Conservation (phyloP, 2,329 filamentous ascomycete species). For the Shiraia sp. region DNA sequence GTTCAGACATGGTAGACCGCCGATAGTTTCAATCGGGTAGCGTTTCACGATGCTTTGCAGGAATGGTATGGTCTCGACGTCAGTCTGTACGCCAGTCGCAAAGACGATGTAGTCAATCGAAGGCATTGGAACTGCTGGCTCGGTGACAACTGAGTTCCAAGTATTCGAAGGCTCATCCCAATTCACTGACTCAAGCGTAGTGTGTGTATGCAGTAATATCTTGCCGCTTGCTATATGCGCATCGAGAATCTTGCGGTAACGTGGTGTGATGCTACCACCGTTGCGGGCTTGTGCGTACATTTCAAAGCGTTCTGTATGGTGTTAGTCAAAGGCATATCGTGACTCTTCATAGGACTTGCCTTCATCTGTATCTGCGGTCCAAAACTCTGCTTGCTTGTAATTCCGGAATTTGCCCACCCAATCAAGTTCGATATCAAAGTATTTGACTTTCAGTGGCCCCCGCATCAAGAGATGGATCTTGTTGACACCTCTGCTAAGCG, state of each 20-base stretch:
- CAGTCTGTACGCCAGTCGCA: constrained; percentile 71
- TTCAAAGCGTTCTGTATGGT: constrained; percentile 60
- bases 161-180: constrained; percentile 55
- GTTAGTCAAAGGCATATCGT: background rate
- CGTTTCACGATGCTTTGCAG: constrained; percentile 62
- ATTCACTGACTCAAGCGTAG: constrained; percentile 56
- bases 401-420: constrained; percentile 88
- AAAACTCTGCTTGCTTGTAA: constrained; percentile 74
- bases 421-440: constrained; percentile 74
- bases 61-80: constrained; percentile 64
- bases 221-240: constrained; percentile 58
- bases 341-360: constrained; percentile 35
- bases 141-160: constrained; percentile 43
- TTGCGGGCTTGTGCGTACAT: constrained; percentile 69
- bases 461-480: constrained; percentile 75
- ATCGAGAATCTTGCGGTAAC: constrained; percentile 69
- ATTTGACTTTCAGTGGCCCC: constrained; percentile 65
- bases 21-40: constrained; percentile 64
- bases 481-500: constrained; percentile 65
- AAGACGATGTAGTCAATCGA: constrained; percentile 71
- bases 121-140: constrained; percentile 57
- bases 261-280: constrained; percentile 76
- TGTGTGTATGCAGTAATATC: constrained; percentile 62
- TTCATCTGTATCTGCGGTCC: constrained; percentile 72
- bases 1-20: constrained; percentile 73